These are phyloP conservation scores for Elsinoe australis DNA, from an alignment of 2,329 filamentous ascomycete genomes.

Conservation along the genomic window DNA sequence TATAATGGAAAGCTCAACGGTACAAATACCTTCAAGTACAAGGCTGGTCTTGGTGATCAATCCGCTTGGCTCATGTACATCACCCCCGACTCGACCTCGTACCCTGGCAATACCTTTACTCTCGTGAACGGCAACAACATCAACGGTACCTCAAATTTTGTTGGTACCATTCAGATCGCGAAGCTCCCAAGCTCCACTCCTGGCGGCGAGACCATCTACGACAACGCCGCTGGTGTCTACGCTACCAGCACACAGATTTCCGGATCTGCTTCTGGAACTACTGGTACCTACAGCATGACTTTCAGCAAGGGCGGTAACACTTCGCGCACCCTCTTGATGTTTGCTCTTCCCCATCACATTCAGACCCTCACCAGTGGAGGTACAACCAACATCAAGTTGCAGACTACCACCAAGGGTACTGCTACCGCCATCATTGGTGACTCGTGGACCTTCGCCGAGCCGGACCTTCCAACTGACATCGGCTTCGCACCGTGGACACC, in stretches of 20 bases:
- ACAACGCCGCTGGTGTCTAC: constrained; percentile 69
- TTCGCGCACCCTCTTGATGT: constrained; percentile 64
- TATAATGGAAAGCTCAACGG: constrained; percentile 47
- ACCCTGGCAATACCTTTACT: constrained; percentile 53
- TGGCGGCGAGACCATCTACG: constrained; percentile 60
- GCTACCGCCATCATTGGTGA: constrained; percentile 65
- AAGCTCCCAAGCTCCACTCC: constrained; percentile 54
- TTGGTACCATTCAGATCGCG: constrained; percentile 72
- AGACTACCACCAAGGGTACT: constrained; percentile 77
- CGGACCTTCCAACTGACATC: constrained; percentile 63
- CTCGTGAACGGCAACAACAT: constrained; percentile 60
- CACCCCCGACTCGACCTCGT: constrained; percentile 47
- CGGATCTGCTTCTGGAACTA: constrained; percentile 51
- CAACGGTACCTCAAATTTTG: constrained; percentile 59
- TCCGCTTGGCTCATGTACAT: constrained; percentile 73
- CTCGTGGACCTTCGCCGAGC: constrained; percentile 70
- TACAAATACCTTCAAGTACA: constrained; percentile 66
- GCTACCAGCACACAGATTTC: constrained; percentile 56
- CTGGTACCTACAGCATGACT: constrained; percentile 63
- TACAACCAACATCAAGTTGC: constrained; percentile 50
- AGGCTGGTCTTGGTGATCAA: constrained; percentile 62
- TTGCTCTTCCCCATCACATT: constrained; percentile 78
- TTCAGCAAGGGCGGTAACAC: constrained; percentile 65
- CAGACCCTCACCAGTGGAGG: constrained; percentile 58
- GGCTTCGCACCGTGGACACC: constrained; percentile 72